These are phyloP conservation scores for Luffa aegyptiaca DNA, from an alignment of 306 rosid species.

Conservation along the genomic window DNA sequence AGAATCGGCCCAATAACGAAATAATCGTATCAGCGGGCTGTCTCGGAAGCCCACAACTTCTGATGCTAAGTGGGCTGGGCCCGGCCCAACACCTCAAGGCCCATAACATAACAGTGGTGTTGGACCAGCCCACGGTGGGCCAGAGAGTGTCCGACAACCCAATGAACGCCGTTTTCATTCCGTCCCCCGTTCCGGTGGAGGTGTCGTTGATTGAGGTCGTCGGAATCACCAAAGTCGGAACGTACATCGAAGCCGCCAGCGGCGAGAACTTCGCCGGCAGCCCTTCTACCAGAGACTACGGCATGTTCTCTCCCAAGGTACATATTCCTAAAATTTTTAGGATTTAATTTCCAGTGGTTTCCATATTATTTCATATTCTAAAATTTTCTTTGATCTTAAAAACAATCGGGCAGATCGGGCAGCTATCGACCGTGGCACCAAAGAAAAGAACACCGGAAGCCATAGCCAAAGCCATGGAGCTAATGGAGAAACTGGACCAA, in stretches of 20 bases:
- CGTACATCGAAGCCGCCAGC: conserved; percentile 67
- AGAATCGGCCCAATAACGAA: conserved; percentile 22
- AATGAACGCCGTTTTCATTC: conserved; percentile 52
- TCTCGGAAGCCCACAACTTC: conserved; percentile 72
- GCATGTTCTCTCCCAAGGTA: conserved; percentile 62
- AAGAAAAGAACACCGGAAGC: conserved; percentile 55
- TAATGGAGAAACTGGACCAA: conserved; percentile 26
- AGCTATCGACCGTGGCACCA: conserved; percentile 36
- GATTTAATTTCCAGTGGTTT: too few relatives aligned
- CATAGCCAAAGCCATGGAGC: conserved; percentile 28
- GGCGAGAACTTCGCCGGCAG: conserved; percentile 49
- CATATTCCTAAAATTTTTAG: not conserved
- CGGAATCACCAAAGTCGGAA: conserved; percentile 35
- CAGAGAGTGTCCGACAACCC: conserved; percentile 64
- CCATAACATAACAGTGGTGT: conserved; percentile 30
- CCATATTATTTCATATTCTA: too few relatives aligned
- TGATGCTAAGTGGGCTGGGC: conserved; percentile 64
- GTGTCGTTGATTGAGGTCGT: conserved; percentile 45
- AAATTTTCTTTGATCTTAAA: not conserved
- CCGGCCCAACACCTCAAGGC: conserved; percentile 30
- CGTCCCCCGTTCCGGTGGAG: conserved; percentile 56
- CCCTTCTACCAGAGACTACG: conserved; percentile 33
- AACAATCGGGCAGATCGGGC: conserved; percentile 28
- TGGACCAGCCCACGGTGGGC: conserved; percentile 51
- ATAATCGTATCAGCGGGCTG: conserved; percentile 58